These are phyloP conservation scores for Lichina pygmaea DNA, from an alignment of 495 filamentous ascomycete genomes.

Conservation along the genomic window DNA sequence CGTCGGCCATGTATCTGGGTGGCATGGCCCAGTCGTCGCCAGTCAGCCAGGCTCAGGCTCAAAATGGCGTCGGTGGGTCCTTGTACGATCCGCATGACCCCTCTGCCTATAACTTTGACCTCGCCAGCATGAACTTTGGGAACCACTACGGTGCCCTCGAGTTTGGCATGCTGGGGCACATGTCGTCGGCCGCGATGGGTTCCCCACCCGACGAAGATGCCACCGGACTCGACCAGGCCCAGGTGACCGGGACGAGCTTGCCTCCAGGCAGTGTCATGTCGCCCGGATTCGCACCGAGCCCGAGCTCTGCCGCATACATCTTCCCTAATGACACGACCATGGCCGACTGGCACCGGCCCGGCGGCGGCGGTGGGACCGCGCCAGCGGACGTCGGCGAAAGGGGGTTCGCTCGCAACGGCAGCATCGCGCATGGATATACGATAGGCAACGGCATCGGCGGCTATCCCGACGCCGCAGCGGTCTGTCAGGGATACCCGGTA, in stretches of 20 bases:
- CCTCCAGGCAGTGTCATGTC: conserved; percentile 1
- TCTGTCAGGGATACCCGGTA: too few species aligned
- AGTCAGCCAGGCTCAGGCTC: conserved; percentile 8
- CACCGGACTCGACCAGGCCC: conserved; percentile 5
- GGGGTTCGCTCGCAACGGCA: conserved; percentile 4
- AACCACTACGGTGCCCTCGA: conserved; percentile 86
- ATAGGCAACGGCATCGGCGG: conserved; percentile 38
- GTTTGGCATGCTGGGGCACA: conserved; percentile 81
- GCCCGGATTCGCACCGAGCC: conserved; percentile 6
- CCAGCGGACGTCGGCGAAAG: conserved; percentile 2
- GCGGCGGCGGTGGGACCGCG: neutral
- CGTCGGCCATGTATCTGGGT: conserved; percentile 5
- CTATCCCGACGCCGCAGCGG: conserved; percentile 3
- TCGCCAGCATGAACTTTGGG: conserved; percentile 81
- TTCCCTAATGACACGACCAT: conserved; percentile 5
- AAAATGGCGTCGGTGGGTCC: conserved; percentile 14
- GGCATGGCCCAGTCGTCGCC: conserved; percentile 14
- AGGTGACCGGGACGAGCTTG: conserved; percentile 1
- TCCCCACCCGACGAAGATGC: conserved; percentile 37
- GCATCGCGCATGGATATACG: conserved; percentile 35
- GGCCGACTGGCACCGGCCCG: conserved; percentile 3
- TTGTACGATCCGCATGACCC: conserved; percentile 79
- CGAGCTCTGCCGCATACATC: conserved; percentile 5
- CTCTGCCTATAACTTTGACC: conserved; percentile 74
- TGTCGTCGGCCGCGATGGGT: conserved; percentile 65